phyloP scores from a whole-genome alignment of 73 alveolate species.

The Paramecium biaurelia region DNA sequence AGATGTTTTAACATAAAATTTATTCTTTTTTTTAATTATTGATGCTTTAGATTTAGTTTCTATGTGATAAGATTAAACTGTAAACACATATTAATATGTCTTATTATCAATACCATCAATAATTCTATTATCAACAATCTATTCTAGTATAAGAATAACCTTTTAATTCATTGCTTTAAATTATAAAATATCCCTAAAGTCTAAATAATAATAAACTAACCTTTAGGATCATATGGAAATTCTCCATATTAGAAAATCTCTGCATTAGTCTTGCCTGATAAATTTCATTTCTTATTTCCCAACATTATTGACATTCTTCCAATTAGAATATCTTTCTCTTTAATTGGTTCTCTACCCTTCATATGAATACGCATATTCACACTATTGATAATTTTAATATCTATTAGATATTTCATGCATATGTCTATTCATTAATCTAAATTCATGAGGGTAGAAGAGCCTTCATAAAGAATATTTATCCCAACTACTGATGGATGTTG shows the following conservation, averaged over 20 bases:
- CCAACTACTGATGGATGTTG: neutral
- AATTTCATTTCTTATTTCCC: conserved; percentile 47
- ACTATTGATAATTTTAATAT: neutral
- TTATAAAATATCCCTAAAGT: conserved; percentile 90
- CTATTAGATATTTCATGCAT: conserved; percentile 53
- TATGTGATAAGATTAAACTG: conserved; percentile 89
- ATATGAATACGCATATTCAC: neutral
- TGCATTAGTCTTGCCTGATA: conserved; percentile 71
- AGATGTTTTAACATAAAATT: conserved; percentile 58
- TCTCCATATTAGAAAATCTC: conserved; percentile 86
- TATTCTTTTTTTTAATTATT: conserved; percentile 74
- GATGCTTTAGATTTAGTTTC: conserved; percentile 94
- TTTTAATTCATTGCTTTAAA: conserved; percentile 98
- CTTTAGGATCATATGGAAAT: conserved; percentile 97
- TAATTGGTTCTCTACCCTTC: neutral
- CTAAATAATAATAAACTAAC: neutral
- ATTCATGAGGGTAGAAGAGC: conserved; percentile 42
- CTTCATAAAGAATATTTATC: neutral
- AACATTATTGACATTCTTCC: conserved; percentile 63
- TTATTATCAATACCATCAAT: conserved; percentile 93
- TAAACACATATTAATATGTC: conserved; percentile 74
- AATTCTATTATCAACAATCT: conserved; percentile 95
- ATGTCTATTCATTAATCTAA: conserved; percentile 46
- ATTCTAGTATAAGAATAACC: conserved; percentile 93
- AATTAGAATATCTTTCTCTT: neutral